These are phyloP conservation scores for Phialophora macrospora DNA, from an alignment of 2,329 filamentous ascomycete species.

Conservation along the genomic window DNA sequence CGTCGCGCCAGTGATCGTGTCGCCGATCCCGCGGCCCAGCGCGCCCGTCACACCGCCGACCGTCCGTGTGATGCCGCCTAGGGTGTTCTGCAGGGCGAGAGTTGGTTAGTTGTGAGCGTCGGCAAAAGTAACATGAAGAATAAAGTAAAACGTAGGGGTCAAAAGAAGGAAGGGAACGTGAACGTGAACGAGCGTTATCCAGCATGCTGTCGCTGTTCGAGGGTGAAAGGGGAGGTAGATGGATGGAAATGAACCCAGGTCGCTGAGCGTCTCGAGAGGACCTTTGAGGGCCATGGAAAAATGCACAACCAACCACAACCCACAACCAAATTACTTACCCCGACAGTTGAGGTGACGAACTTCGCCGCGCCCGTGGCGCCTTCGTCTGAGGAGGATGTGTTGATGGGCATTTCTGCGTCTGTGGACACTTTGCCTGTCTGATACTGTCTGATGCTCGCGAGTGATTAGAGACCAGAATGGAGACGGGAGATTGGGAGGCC, in stretches of 20 bases:
- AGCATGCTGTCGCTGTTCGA: not conserved
- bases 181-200: too few relatives aligned
- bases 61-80: slow-evolving; percentile 60
- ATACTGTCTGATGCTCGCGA: not conserved
- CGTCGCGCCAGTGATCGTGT: slow-evolving; percentile 60
- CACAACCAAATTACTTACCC: slow-evolving; percentile 37
- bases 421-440: not conserved
- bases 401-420: slow-evolving; percentile 29
- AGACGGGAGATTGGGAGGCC: too few relatives aligned
- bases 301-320: too few relatives aligned
- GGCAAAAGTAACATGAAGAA: too few relatives aligned
- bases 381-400: slow-evolving; percentile 39
- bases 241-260: too few relatives aligned
- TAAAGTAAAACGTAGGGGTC: too few relatives aligned
- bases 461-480: too few relatives aligned
- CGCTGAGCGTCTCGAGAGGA: too few relatives aligned
- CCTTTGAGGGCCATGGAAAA: too few relatives aligned
- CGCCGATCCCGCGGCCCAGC: slow-evolving; percentile 61
- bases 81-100: slow-evolving; percentile 49
- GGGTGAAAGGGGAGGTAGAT: too few relatives aligned
- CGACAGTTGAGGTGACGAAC: slow-evolving; percentile 61
- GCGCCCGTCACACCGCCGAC: slow-evolving; percentile 61
- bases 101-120: too few relatives aligned
- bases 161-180: too few relatives aligned
- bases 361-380: slow-evolving; percentile 59